phyloP scores from a whole-genome alignment of 768 basidiomycete species.

The Pulveroboletus sp. region DNA sequence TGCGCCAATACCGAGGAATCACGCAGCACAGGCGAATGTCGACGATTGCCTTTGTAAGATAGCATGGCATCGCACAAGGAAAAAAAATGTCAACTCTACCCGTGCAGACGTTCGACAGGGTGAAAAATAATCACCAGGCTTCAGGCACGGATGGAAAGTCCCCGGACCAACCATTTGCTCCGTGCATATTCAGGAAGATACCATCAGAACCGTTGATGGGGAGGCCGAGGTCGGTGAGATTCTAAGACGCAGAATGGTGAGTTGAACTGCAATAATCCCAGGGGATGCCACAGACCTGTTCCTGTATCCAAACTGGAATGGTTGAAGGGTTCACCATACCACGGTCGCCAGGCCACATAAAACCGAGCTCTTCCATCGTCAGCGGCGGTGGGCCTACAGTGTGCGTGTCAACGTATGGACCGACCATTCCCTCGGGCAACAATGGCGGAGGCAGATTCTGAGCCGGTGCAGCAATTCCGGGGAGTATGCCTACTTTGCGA shows the following conservation, averaged over 20 bases:
- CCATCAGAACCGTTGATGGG: slow-evolving; percentile 92
- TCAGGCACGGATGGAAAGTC: slow-evolving; percentile 78
- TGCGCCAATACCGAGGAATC: slow-evolving; percentile 9
- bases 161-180: slow-evolving; percentile 70
- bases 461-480: slow-evolving; percentile 45
- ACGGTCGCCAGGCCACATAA: slow-evolving; percentile 64
- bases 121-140: slow-evolving; percentile 61
- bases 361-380: slow-evolving; percentile 84
- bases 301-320: slow-evolving; percentile 91
- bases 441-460: slow-evolving; percentile 52
- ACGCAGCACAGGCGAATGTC: slow-evolving; percentile 15
- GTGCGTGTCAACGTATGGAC: slow-evolving; percentile 53
- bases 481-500: slow-evolving; percentile 74
- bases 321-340: slow-evolving; percentile 73
- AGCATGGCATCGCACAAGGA: slow-evolving; percentile 15
- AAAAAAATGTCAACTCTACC: slow-evolving; percentile 22
- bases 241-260: slow-evolving; percentile 44
- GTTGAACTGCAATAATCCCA: not conserved
- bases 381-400: slow-evolving; percentile 55
- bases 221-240: slow-evolving; percentile 82
- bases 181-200: slow-evolving; percentile 77
- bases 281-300: slow-evolving; percentile 57
- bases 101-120: slow-evolving; percentile 15
- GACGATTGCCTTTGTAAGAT: slow-evolving; percentile 20
- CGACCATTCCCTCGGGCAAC: slow-evolving; percentile 57